Base-by-base conservation (phyloP, 1,284 basidiomycete species). In the Blastosporella zonata region DNA sequence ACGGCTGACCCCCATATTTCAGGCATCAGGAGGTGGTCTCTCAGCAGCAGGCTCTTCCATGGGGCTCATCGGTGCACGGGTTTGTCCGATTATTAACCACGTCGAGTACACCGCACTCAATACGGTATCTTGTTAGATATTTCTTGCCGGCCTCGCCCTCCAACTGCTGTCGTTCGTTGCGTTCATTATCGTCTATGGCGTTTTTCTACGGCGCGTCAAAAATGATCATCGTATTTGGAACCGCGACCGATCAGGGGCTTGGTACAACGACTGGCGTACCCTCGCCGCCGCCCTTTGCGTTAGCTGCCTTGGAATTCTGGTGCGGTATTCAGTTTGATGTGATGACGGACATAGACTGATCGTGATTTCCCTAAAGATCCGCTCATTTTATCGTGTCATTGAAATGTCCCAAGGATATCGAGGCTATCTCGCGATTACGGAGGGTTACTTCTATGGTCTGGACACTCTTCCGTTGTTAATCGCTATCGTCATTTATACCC, bases 251-350 rank as follows among this genome's bases (percentile, higher is more conserved):
- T 54, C 56, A 28, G 62, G 67, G 52, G 58, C 60, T 15, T 81
- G 79, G 80, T 69, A 75, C 56, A 61, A 64, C 9, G 78, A 84
- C 54, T 87, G 84, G 85, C 75, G 78, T 37, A 60, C 75, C 3
- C 65, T 88, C 15, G 77, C 75, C 15, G 67, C 60, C n/a, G 77
- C 78, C 2, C 60, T 88, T 44, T 63, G 69, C 8, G 57, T 86
- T 55, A 85, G 83, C 55, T 87, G 82, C 56, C 63, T 81, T 33
- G 81, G 83, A 31, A 84, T 89, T 54, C 60, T 87, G 56, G 82
- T 83, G 45, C 41, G 70, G n/a, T 34, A 15, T 18, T 34, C n/a
- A 5, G 13, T 6, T 6, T 13, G 27, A 21, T 27, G 33, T n/a
- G 15, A 20, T 7, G 21, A n/a, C 22, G 25, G 37, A 28, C 29